Evolutionary conservation across 768 basidiomycete species (phyloP).

Genomic region (Piloderma croceum): DNA sequence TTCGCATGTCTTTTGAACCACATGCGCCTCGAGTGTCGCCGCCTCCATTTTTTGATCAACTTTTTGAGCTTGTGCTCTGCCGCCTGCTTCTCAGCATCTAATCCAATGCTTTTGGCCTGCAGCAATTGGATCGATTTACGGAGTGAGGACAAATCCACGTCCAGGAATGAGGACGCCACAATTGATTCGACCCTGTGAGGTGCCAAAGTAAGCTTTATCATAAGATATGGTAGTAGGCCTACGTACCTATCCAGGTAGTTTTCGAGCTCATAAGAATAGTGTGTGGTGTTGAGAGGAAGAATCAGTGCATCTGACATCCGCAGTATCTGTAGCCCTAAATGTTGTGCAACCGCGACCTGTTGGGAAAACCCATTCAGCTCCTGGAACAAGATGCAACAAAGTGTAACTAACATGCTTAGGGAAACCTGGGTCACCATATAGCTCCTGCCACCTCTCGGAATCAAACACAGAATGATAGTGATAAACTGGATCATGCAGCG

Average conservation of each 20-base stretch:
- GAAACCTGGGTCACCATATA: slow-evolving; percentile 63
- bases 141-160: slow-evolving; percentile 37
- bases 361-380: background rate
- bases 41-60: slow-evolving; percentile 37
- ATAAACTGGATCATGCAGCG: slow-evolving; percentile 43
- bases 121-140: slow-evolving; percentile 42
- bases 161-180: slow-evolving; percentile 15
- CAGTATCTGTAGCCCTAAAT: slow-evolving; percentile 50
- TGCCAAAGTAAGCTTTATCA: background rate
- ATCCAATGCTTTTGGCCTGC: slow-evolving; percentile 43
- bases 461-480: slow-evolving; percentile 63
- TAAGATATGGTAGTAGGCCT: background rate
- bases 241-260: slow-evolving; percentile 48
- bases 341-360: slow-evolving; percentile 53
- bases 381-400: background rate
- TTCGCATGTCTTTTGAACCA: slow-evolving; percentile 21
- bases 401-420: slow-evolving; percentile 42
- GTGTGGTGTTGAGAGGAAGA: slow-evolving; percentile 64
- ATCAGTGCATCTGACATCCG: slow-evolving; percentile 49
- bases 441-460: slow-evolving; percentile 51
- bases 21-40: slow-evolving; percentile 13
- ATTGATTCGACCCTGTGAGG: slow-evolving; percentile 20
- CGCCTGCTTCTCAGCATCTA: slow-evolving; percentile 53
- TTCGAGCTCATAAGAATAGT: slow-evolving; percentile 52
- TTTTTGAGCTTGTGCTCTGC: slow-evolving; percentile 50